These are phyloP conservation scores for Leishmania tropica DNA, from an alignment of 208 protist species.

Conservation along the genomic window DNA sequence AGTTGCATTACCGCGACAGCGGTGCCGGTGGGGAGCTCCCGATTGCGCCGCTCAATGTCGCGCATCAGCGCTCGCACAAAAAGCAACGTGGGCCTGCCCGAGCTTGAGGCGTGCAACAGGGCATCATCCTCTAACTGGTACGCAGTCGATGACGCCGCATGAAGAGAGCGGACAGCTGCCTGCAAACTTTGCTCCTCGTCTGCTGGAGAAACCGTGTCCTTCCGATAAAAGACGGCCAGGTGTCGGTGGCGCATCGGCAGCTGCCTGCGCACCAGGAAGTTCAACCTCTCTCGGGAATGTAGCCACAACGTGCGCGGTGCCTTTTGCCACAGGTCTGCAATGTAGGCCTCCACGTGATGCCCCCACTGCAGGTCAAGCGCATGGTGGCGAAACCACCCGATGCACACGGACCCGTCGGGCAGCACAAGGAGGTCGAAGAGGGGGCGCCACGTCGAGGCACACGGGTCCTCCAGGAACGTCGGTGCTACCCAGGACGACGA, in stretches of 20 bases:
- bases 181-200: conserved; percentile 9
- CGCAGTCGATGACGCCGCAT: neutral
- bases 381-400: conserved; percentile 25
- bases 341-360: conserved; percentile 4
- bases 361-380: conserved; percentile 18
- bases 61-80: neutral
- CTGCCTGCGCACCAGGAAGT: neutral
- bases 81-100: neutral
- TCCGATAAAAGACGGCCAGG: neutral
- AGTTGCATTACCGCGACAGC: conserved; percentile 18
- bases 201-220: neutral
- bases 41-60: neutral
- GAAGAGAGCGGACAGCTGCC: conserved; percentile 1
- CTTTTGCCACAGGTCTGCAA: conserved; percentile 17
- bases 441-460: conserved; percentile 9
- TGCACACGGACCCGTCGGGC: conserved; percentile 10
- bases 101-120: neutral
- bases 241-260: conserved; percentile 17
- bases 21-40: conserved; percentile 15
- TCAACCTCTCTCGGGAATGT: neutral
- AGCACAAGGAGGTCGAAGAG: conserved; percentile 25
- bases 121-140: neutral
- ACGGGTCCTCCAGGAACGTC: neutral
- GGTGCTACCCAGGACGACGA: neutral
- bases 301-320: conserved; percentile 5